A percentile compares a stretch with the other conserved stretches of the same genome.
These are phyloP conservation scores for Mortierella polycephala DNA, from an alignment of 371 early-diverging fungal species.

Conservation along the genomic window DNA sequence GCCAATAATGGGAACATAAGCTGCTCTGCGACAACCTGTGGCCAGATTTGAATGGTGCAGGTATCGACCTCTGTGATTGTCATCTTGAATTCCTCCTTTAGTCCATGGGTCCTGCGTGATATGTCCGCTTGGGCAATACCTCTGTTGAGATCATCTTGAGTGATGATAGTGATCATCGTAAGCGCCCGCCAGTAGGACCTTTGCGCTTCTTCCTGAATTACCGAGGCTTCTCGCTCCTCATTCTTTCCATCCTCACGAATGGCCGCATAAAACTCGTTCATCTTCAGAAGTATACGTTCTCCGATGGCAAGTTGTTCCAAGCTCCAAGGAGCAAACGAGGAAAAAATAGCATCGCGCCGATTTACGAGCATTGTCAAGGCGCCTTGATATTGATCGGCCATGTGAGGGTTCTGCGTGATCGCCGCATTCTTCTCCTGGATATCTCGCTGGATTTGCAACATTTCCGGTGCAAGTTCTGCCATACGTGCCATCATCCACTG, in stretches of 20 bases:
- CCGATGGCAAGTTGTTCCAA: constrained; percentile 4
- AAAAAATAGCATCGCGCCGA: neutral
- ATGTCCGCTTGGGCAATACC: neutral
- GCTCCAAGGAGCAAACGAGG: constrained; percentile 8
- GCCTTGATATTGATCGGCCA: neutral
- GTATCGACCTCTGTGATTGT: constrained; percentile 7
- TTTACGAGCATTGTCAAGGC: neutral
- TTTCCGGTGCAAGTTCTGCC: constrained; percentile 3
- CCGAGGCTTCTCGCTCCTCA: constrained; percentile 6
- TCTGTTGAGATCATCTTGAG: constrained; percentile 2
- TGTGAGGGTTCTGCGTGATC: neutral
- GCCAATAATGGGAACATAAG: constrained; percentile 27
- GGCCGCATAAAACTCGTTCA: neutral
- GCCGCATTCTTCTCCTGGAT: neutral
- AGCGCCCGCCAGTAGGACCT: neutral
- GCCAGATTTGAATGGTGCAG: constrained; percentile 16
- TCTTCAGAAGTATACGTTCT: neutral
- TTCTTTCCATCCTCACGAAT: constrained; percentile 1
- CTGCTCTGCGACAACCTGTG: constrained; percentile 35
- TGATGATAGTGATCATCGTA: neutral
- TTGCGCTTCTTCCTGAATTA: constrained; percentile 8
- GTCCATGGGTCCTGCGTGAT: neutral
- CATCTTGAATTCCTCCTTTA: constrained; percentile 8
- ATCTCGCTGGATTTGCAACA: neutral
- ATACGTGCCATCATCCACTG: constrained; percentile 1